phyloP scores from a whole-genome alignment of 2,329 filamentous ascomycete species.

The Decorospora gaudefroyi region DNA sequence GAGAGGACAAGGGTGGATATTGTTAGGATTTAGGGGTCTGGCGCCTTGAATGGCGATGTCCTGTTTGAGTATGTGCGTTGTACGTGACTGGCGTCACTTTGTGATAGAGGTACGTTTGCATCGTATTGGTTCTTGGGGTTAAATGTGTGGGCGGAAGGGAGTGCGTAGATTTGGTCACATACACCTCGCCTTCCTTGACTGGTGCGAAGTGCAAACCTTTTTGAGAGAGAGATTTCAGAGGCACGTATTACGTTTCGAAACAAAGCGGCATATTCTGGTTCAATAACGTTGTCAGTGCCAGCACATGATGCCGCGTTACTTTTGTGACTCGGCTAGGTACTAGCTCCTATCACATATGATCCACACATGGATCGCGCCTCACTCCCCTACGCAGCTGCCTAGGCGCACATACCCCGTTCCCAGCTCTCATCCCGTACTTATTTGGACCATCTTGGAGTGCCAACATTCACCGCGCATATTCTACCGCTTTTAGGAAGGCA shows the following conservation, averaged over 20 bases:
- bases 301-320: slow-evolving; percentile 17
- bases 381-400: background rate
- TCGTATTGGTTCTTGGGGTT: too few relatives aligned
- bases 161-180: too few relatives aligned
- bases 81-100: background rate
- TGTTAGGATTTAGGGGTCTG: slow-evolving; percentile 63
- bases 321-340: slow-evolving; percentile 13
- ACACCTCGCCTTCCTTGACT: too few relatives aligned
- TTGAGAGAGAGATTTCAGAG: too few relatives aligned
- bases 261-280: background rate
- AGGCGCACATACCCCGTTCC: background rate
- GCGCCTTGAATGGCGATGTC: background rate
- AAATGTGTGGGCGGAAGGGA: too few relatives aligned
- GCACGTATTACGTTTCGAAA: too few relatives aligned
- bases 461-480: slow-evolving; percentile 2
- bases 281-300: background rate
- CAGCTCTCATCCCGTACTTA: too few relatives aligned
- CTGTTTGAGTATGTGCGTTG: background rate
- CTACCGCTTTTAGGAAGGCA: slow-evolving; percentile 2
- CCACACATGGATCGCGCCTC: slow-evolving; percentile 5
- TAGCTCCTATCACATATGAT: slow-evolving; percentile 3
- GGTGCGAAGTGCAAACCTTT: too few relatives aligned
- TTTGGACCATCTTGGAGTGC: too few relatives aligned
- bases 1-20: slow-evolving; percentile 87
- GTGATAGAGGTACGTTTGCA: too few relatives aligned